Evolutionary conservation across 2,329 filamentous ascomycete genomes (phyloP), one percentile per base, ranked within the genome.

Genomic region (Dendrostoma leiphaemia): DNA sequence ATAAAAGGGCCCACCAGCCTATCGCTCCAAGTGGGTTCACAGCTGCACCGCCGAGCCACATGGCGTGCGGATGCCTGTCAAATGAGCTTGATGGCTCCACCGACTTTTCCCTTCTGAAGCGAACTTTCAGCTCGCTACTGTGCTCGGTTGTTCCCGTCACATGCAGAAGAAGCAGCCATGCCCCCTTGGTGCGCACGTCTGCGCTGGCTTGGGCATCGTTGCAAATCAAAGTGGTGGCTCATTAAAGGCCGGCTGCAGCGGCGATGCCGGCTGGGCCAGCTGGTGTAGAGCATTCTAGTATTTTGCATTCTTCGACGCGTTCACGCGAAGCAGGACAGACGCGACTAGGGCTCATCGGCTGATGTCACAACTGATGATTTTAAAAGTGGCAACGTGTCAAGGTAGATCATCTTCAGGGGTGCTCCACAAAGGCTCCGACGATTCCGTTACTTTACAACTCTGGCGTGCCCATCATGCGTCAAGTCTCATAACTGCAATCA

Each of bases 61-160:
- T 34, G 44, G 44, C 44, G 34, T 46, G 28, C 29, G 44, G 17
- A 46, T 24, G 44, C 29, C 13, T 34, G 6, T 46, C 29, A 17
- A 37, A 37, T 15, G 34, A 15, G 13, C 6, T 32, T 23, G n/a
- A n/a, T n/a, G 28, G 17, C 29, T n/a, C 44, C 44, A 46, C 44
- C 29, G 19, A 34, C 29, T 19, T 23, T 46, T 46, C 44, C 28
- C n/a, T n/a, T 8, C n/a, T n/a, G n/a, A n/a, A 21, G 41, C 41
- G 41, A 45, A 45, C 29, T 46, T 46, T 46, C 44, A 46, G 44
- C 44, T 46, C 44, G n/a, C n/a, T n/a, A n/a, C n/a, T n/a, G n/a
- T 32, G n/a, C n/a, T 24, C 28, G 17, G 8, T 6, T 4, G 34
- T n/a, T 15, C 17, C 44, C 24, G 28, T n/a, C n/a, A n/a, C n/a